Evolutionary conservation across 1,139 yeast genomes (phyloP).

Genomic region (Suhomyces guaymorum): DNA sequence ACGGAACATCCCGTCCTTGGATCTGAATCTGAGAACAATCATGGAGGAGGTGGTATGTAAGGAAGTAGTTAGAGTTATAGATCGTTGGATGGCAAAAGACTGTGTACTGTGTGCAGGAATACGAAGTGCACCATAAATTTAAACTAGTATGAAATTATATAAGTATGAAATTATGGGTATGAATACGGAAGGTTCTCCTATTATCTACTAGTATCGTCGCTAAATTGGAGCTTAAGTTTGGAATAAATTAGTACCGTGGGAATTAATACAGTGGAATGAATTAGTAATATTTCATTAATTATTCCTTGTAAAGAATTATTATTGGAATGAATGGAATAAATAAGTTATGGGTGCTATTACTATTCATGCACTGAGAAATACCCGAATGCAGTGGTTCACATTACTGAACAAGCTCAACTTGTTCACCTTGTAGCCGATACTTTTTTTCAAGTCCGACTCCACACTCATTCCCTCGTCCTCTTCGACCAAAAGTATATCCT

Average conservation of each 20-base stretch:
- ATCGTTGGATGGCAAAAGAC: constrained; percentile 5
- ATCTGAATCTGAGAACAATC: constrained; percentile 65
- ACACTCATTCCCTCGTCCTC: constrained; percentile 12
- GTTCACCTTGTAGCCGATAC: constrained; percentile 13
- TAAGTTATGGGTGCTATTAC: not conserved
- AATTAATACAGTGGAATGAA: no score
- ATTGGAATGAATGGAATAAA: no score
- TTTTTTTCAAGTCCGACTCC: constrained; percentile 12
- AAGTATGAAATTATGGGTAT: no score
- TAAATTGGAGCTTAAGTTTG: no score
- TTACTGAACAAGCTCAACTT: constrained; percentile 13
- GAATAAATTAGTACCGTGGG: no score
- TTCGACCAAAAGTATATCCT: constrained; percentile 5
- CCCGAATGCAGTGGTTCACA: constrained; percentile 14
- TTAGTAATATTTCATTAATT: no score
- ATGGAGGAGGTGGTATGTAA: constrained; percentile 1
- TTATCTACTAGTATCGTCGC: no score
- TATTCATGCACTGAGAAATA: constrained; percentile 13
- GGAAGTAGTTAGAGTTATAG: not conserved
- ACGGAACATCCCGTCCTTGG: constrained; percentile 82
- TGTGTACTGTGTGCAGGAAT: no score
- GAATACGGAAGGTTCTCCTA: no score
- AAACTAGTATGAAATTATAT: no score
- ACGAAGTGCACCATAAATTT: no score
- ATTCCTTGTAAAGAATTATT: no score